Conservation (phyloP, 2,329 filamentous ascomycete genomes). For the Neoscytalidium dimidiatum region DNA sequence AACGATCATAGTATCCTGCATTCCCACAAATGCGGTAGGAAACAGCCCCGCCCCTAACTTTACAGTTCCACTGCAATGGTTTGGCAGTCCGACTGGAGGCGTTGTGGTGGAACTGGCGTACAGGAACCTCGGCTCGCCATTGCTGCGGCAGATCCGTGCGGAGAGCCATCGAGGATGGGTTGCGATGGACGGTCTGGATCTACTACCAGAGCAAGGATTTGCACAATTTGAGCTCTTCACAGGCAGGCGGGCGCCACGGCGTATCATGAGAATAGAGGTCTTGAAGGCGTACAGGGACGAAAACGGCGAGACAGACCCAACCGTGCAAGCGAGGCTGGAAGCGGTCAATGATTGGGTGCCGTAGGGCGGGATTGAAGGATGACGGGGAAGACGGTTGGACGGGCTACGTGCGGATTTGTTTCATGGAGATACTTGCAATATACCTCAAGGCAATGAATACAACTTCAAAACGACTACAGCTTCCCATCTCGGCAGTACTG, state of each 20-base stretch:
- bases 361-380: neutral
- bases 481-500: neutral
- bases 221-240: slow-evolving; percentile 83
- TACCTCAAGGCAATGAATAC: slow-evolving; percentile 6
- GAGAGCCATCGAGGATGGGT: slow-evolving; percentile 68
- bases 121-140: slow-evolving; percentile 69
- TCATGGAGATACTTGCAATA: neutral
- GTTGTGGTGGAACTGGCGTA: slow-evolving; percentile 75
- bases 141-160: slow-evolving; percentile 67
- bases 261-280: slow-evolving; percentile 70
- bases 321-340: slow-evolving; percentile 1
- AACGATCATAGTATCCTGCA: slow-evolving; percentile 75
- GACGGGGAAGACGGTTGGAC: neutral
- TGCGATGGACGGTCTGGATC: slow-evolving; percentile 72
- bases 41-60: slow-evolving; percentile 68
- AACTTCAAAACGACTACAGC: neutral
- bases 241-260: slow-evolving; percentile 68
- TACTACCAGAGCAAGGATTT: slow-evolving; percentile 76
- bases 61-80: slow-evolving; percentile 68
- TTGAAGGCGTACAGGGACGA: slow-evolving; percentile 25
- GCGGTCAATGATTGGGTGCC: slow-evolving; percentile 8
- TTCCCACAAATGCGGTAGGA: slow-evolving; percentile 69
- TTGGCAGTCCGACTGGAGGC: slow-evolving; percentile 71
- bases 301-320: slow-evolving; percentile 5
- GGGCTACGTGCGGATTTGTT: neutral